A percentile compares a stretch with the other conserved stretches of the same genome.
Evolutionary conservation across 208 protist species (phyloP).

Genomic region (Tritrichomonas musculus): DNA sequence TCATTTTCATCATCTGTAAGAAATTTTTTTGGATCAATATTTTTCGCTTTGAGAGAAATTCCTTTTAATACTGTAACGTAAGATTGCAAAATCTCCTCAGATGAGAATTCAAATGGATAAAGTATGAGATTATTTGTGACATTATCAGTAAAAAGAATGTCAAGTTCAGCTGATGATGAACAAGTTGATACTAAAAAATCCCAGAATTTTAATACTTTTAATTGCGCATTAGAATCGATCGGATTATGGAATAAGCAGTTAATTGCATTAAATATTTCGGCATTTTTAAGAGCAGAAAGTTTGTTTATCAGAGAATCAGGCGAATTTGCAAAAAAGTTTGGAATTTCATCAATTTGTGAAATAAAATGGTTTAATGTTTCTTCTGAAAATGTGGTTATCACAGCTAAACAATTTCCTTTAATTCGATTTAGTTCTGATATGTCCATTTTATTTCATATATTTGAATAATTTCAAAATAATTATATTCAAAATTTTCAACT

Average conservation of each 20-base stretch:
- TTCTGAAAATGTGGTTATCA: background rate
- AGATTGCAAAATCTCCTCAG: background rate
- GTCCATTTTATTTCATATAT: background rate
- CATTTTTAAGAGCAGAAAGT: background rate
- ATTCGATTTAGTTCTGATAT: background rate
- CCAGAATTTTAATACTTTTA: constrained; percentile 1
- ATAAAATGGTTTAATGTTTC: background rate
- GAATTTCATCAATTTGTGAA: background rate
- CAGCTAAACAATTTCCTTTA: background rate
- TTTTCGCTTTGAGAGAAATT: background rate
- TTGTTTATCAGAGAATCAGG: background rate
- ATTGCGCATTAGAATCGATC: background rate
- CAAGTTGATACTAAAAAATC: background rate
- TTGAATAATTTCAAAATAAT: background rate
- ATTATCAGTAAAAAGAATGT: constrained; percentile 1
- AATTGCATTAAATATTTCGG: background rate
- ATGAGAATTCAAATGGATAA: background rate
- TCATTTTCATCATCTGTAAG: background rate
- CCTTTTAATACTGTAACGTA: constrained; percentile 20
- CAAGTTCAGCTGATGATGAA: background rate
- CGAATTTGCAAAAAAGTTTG: background rate
- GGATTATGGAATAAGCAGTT: background rate
- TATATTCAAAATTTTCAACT: background rate
- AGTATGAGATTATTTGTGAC: background rate
- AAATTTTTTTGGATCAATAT: background rate